Evolutionary conservation across 768 basidiomycete species (phyloP).

Genomic region (Boletus tomentosulus): DNA sequence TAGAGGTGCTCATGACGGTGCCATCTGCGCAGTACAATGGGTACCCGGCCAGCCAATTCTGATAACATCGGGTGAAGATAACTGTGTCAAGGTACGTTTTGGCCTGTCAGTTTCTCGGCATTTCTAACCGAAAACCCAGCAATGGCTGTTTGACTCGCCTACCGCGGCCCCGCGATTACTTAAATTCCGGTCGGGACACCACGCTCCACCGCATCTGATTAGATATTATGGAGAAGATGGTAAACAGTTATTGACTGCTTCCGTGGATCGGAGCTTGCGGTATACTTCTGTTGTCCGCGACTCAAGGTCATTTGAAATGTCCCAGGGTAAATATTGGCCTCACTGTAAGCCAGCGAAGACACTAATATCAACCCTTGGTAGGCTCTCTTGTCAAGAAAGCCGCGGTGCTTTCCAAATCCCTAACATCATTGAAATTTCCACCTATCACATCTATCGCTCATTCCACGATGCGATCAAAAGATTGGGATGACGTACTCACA

Average conservation of each 20-base stretch:
- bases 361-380: constrained; percentile 28
- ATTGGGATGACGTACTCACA: constrained; percentile 98
- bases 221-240: constrained; percentile 97
- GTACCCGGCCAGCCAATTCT: constrained; percentile 89
- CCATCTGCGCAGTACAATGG: constrained; percentile 84
- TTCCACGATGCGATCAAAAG: constrained; percentile 78
- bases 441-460: constrained; percentile 74
- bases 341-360: neutral
- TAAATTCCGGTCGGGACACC: constrained; percentile 91
- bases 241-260: constrained; percentile 87
- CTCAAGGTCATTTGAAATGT: constrained; percentile 90
- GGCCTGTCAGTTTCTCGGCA: neutral
- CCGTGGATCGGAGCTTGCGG: constrained; percentile 82
- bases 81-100: constrained; percentile 79
- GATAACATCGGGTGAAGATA: constrained; percentile 88
- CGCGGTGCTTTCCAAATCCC: constrained; percentile 66
- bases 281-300: constrained; percentile 93
- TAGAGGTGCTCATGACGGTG: constrained; percentile 84
- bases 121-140: constrained; percentile 44
- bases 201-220: constrained; percentile 84
- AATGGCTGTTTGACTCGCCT: constrained; percentile 97
- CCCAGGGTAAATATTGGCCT: constrained; percentile 64
- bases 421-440: constrained; percentile 81
- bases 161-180: constrained; percentile 80
- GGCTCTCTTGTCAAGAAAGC: constrained; percentile 85